These are phyloP conservation scores for Mariannaea elegans DNA, from an alignment of 2,329 filamentous ascomycete genomes.

Conservation along the genomic window DNA sequence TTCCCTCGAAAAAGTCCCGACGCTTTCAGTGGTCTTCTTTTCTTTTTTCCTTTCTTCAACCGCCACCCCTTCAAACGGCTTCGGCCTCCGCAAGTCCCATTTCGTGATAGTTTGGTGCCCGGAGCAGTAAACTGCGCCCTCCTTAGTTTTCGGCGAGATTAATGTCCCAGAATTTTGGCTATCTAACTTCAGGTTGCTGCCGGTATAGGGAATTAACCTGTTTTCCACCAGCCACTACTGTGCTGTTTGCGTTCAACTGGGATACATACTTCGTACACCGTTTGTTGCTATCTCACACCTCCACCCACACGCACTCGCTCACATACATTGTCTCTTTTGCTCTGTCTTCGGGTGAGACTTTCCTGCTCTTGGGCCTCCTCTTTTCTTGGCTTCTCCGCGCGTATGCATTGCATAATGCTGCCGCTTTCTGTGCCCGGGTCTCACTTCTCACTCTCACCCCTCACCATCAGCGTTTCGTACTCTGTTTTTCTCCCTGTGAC, in stretches of 20 bases:
- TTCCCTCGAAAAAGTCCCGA: background rate
- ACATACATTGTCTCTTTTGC: background rate
- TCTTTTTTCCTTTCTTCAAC: background rate
- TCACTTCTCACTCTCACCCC: conserved; percentile 34
- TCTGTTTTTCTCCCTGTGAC: conserved; percentile 30
- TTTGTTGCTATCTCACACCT: background rate
- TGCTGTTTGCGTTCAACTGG: conserved; percentile 13
- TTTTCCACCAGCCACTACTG: background rate
- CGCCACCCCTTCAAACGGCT: background rate
- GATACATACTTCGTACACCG: background rate
- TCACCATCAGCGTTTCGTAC: conserved; percentile 31
- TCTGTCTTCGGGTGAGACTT: background rate
- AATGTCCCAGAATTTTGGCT: background rate
- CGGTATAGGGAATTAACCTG: background rate
- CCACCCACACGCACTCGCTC: background rate
- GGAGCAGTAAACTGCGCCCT: too few relatives aligned
- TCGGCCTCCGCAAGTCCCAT: background rate
- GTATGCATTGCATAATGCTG: conserved; percentile 24
- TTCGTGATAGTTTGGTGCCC: background rate
- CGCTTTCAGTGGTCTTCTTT: background rate
- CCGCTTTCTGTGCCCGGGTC: conserved; percentile 21
- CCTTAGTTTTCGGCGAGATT: background rate
- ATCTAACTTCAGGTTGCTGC: background rate
- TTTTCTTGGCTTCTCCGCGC: background rate
- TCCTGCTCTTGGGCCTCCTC: background rate